Conservation (phyloP, 192 early-diverging fungal genomes). For the Globomyces pollinis-pini region DNA sequence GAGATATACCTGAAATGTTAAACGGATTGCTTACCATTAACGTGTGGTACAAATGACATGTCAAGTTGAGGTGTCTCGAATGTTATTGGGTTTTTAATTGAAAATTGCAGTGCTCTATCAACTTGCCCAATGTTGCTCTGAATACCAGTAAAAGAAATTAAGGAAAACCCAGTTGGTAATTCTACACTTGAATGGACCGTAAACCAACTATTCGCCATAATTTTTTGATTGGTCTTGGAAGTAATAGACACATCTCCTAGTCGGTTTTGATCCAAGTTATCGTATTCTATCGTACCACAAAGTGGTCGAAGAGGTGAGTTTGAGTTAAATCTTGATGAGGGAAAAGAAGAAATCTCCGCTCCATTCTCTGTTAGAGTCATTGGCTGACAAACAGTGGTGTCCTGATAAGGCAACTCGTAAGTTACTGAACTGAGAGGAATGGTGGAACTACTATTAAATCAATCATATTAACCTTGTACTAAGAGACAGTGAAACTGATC, state of each 20-base stretch:
- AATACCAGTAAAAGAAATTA: slow-evolving; percentile 1
- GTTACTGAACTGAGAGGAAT: too few species aligned
- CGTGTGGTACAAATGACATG: neutral
- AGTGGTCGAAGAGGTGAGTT: slow-evolving; percentile 7
- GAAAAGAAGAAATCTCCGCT: too few species aligned
- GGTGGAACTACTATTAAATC: too few species aligned
- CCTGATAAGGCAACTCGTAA: too few species aligned
- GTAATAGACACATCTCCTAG: slow-evolving; percentile 2
- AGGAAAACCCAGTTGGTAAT: neutral
- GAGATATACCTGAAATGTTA: too few species aligned
- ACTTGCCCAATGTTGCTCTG: neutral
- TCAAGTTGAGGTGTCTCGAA: neutral
- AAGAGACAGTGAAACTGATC: too few species aligned
- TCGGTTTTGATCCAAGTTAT: neutral
- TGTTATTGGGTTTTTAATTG: neutral
- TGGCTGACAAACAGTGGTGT: too few species aligned
- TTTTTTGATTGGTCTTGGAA: neutral
- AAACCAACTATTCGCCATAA: neutral
- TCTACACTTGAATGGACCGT: neutral
- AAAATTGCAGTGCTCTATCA: neutral
- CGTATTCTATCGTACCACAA: too few species aligned
- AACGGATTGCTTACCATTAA: too few species aligned
- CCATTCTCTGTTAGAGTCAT: too few species aligned
- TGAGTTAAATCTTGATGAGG: neutral
- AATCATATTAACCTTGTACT: too few species aligned